phyloP scores from a whole-genome alignment of 257 asterid species.

The Mitragyna speciosa region DNA sequence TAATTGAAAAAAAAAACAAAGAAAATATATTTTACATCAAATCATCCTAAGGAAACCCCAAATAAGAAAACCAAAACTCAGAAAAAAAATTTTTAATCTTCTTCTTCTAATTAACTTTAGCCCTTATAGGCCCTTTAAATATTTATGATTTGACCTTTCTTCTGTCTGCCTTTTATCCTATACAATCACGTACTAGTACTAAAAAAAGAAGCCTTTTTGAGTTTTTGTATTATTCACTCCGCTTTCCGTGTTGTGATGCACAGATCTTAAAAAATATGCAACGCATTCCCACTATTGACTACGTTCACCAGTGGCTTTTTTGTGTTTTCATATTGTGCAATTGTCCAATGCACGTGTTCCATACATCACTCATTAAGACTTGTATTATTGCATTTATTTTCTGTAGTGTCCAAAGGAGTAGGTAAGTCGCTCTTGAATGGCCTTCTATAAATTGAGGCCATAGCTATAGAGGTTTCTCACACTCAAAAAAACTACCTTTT shows the following conservation, averaged over 20 bases:
- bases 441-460: background rate
- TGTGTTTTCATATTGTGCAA: background rate
- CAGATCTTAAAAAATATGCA: too few species aligned
- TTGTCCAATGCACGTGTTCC: background rate
- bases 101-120: background rate
- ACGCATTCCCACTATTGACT: background rate
- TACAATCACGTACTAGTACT: background rate
- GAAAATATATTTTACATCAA: too few species aligned
- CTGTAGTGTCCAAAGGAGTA: background rate
- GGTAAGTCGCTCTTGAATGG: background rate
- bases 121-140: background rate
- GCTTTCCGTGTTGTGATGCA: background rate
- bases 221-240: background rate
- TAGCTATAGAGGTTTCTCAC: background rate
- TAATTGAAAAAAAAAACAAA: too few species aligned
- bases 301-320: background rate
- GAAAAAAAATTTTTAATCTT: too few species aligned
- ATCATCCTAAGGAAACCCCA: too few species aligned
- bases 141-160: background rate
- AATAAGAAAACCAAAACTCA: too few species aligned
- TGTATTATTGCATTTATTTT: background rate
- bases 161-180: background rate
- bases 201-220: background rate
- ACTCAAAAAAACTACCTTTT: background rate
- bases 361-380: background rate